These are phyloP conservation scores for Neltuma alba DNA, from an alignment of 306 rosid genomes.

Conservation along the genomic window DNA sequence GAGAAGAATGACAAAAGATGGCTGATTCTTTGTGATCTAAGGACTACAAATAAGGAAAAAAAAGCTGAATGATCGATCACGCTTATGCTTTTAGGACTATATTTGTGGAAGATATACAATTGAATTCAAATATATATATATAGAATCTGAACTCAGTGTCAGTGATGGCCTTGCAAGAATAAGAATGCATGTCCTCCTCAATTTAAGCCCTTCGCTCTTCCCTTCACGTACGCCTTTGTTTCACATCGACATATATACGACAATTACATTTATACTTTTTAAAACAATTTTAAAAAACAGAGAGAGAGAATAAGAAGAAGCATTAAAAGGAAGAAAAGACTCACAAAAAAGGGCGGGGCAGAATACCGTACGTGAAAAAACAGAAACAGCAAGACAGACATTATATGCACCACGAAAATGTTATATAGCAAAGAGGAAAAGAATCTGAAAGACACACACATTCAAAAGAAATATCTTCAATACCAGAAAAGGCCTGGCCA, in stretches of 20 bases:
- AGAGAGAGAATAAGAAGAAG: not conserved
- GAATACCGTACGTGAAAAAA: not conserved
- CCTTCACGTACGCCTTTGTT: constrained; percentile 14
- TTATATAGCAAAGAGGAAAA: too few relatives aligned
- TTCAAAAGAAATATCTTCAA: not conserved
- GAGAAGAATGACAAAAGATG: not conserved
- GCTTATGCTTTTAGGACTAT: not conserved
- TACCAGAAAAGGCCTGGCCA: too few relatives aligned
- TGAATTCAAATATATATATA: not conserved
- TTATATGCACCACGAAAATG: not conserved
- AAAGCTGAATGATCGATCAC: not conserved
- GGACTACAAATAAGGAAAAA: not conserved
- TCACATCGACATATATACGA: not conserved
- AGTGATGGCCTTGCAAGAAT: constrained; percentile 2
- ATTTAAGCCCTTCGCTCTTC: constrained; percentile 2
- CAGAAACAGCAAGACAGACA: not conserved
- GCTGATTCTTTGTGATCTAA: not conserved
- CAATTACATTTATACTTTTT: not conserved
- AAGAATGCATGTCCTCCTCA: not conserved
- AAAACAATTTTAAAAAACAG: too few relatives aligned
- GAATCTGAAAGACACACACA: not conserved
- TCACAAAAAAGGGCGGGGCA: not conserved
- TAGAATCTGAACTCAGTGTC: not conserved
- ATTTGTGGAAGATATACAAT: not conserved
- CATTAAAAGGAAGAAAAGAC: not conserved